Evolutionary conservation across 2,329 filamentous ascomycete genomes (phyloP).

Genomic region (Neonectria magnoliae): DNA sequence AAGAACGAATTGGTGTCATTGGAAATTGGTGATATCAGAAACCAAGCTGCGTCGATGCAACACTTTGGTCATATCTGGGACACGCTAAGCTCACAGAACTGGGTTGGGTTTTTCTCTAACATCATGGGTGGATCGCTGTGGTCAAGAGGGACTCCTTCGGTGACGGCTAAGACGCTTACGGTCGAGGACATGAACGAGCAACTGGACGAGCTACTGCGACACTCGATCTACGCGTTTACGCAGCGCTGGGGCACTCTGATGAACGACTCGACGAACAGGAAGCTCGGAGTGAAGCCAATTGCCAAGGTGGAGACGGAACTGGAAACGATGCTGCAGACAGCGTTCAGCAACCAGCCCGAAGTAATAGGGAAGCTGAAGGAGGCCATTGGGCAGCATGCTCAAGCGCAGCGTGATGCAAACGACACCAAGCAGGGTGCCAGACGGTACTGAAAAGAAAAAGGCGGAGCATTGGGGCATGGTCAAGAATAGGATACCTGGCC

Average conservation of each 20-base stretch:
- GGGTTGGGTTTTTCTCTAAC: conserved; percentile 67
- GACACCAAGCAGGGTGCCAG: conserved; percentile 48
- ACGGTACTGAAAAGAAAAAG: conserved; percentile 39
- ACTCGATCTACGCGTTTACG: conserved; percentile 71
- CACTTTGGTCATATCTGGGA: conserved; percentile 74
- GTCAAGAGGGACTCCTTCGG: conserved; percentile 50
- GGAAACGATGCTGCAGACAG: conserved; percentile 64
- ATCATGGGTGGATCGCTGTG: conserved; percentile 67
- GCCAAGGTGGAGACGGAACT: conserved; percentile 66
- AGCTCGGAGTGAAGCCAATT: conserved; percentile 60
- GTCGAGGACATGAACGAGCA: conserved; percentile 72
- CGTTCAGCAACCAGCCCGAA: conserved; percentile 69
- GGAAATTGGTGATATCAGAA: conserved; percentile 80
- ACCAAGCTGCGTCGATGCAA: conserved; percentile 60
- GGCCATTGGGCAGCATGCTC: conserved; percentile 66
- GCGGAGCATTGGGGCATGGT: not conserved
- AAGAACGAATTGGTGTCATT: conserved; percentile 97
- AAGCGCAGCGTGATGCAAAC: conserved; percentile 60
- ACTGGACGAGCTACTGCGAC: conserved; percentile 69
- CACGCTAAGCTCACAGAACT: conserved; percentile 66
- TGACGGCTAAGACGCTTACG: conserved; percentile 53
- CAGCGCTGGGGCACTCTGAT: conserved; percentile 66
- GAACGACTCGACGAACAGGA: conserved; percentile 59
- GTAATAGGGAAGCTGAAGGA: conserved; percentile 69
- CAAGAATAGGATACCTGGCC: conserved; percentile 11